phyloP scores from a whole-genome alignment of 2,329 filamentous ascomycete genomes.

The Zymoseptoria tritici region DNA sequence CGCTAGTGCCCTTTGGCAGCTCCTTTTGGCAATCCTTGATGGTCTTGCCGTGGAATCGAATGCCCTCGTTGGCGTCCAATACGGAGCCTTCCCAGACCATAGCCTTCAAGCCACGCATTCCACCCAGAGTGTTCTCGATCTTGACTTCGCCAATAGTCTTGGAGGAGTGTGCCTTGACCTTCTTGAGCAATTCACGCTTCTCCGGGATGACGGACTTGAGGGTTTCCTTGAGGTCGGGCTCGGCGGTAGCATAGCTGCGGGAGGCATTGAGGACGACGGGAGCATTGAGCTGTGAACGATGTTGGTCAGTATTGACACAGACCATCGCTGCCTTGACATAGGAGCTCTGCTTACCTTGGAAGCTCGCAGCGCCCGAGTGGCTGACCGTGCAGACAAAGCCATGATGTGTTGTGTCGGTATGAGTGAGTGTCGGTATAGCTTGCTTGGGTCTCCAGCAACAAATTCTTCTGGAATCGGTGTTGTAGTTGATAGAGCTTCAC shows the following conservation, averaged over 20 bases:
- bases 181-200: conserved; percentile 88
- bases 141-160: conserved; percentile 88
- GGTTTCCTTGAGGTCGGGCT: conserved; percentile 83
- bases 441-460: neutral
- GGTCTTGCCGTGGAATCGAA: conserved; percentile 93
- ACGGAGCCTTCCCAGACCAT: conserved; percentile 99
- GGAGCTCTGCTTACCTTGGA: conserved; percentile 48
- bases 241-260: conserved; percentile 63
- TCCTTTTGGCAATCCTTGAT: conserved; percentile 96
- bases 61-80: conserved; percentile 91
- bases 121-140: conserved; percentile 87
- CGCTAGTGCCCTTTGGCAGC: conserved; percentile 83
- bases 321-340: neutral
- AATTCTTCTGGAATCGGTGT: neutral
- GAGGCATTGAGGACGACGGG: conserved; percentile 18
- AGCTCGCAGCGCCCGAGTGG: conserved; percentile 56
- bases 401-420: conserved; percentile 35
- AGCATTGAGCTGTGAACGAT: conserved; percentile 2
- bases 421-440: neutral
- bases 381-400: conserved; percentile 57
- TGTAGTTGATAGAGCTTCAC: neutral
- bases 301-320: neutral
- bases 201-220: conserved; percentile 78
- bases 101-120: conserved; percentile 90
- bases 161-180: conserved; percentile 76